Percentiles rank a stretch among this genome's conserved stretches.
phyloP scores from a whole-genome alignment of 805 yeast genomes.

The Candida pini region DNA sequence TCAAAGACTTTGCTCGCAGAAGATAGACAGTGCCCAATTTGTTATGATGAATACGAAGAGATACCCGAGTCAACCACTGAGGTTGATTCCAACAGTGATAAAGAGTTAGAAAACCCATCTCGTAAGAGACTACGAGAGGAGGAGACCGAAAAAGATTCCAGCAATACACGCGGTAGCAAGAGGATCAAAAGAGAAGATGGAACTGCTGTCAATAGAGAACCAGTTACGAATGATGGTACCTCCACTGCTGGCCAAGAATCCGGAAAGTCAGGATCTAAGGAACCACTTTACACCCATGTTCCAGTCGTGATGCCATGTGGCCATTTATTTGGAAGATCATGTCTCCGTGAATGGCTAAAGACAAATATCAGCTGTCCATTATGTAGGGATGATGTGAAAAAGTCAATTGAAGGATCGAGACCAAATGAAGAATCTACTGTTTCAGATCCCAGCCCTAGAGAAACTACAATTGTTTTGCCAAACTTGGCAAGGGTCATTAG shows the following conservation, averaged over 20 bases:
- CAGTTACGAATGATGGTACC: constrained; percentile 5
- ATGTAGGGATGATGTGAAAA: constrained; percentile 58
- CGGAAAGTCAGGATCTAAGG: constrained; percentile 19
- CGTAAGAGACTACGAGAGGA: constrained; percentile 10
- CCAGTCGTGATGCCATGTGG: constrained; percentile 79
- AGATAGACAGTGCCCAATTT: constrained; percentile 50
- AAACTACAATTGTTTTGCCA: constrained; percentile 31
- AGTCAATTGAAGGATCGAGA: constrained; percentile 16
- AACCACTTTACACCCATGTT: constrained; percentile 41
- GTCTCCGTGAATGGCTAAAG: constrained; percentile 79
- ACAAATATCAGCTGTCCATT: constrained; percentile 77
- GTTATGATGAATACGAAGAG: constrained; percentile 51
- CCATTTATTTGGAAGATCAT: constrained; percentile 82
- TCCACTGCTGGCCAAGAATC: constrained; percentile 12
- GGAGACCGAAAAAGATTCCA: constrained; percentile 5
- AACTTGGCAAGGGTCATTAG: constrained; percentile 30
- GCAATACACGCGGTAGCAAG: constrained; percentile 5
- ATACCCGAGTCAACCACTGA: no score
- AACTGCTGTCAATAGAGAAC: constrained; percentile 11
- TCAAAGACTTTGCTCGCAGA: constrained; percentile 24
- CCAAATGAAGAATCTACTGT: constrained; percentile 2
- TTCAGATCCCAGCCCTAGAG: constrained; percentile 8
- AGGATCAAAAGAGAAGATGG: constrained; percentile 19
- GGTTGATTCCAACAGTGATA: constrained; percentile 3
- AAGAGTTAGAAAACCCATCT: constrained; percentile 14